These are phyloP conservation scores for Phytophthora multivora DNA, from an alignment of 352 stramenopile species.

Conservation along the genomic window DNA sequence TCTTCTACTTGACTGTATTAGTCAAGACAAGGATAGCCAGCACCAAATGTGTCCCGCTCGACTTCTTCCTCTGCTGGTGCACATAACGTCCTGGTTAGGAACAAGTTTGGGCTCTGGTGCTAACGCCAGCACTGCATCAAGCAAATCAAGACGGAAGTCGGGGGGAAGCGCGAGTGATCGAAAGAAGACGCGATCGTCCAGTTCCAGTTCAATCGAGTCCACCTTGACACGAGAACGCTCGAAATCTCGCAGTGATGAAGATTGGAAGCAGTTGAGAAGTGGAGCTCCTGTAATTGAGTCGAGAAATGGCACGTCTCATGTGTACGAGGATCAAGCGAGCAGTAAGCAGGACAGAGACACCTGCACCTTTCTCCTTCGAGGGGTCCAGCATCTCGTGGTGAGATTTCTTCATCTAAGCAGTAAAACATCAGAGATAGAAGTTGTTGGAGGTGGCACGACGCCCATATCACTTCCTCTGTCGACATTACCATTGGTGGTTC, in stretches of 20 bases:
- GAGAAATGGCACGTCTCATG: not conserved
- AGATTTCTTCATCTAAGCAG: conserved; percentile 29
- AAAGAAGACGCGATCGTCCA: conserved; percentile 22
- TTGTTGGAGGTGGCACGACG: conserved; percentile 12
- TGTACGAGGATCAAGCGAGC: conserved; percentile 1
- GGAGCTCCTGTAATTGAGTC: conserved; percentile 1
- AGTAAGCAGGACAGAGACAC: conserved; percentile 17
- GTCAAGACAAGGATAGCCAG: conserved; percentile 26
- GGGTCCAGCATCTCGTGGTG: conserved; percentile 28
- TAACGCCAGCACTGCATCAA: conserved; percentile 4
- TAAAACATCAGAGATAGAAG: conserved; percentile 15
- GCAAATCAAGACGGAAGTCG: conserved; percentile 14
- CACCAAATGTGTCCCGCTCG: conserved; percentile 33
- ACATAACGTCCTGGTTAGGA: conserved; percentile 49
- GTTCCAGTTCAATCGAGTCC: conserved; percentile 15
- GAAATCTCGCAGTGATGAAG: conserved; percentile 58
- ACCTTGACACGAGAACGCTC: conserved; percentile 34
- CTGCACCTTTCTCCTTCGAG: conserved; percentile 25
- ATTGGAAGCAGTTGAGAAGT: conserved; percentile 37
- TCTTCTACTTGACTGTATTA: conserved; percentile 52
- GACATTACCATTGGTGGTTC: conserved; percentile 33
- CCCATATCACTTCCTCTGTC: conserved; percentile 19
- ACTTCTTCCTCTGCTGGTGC: conserved; percentile 53
- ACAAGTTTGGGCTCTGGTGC: conserved; percentile 9
- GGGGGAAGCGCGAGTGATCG: not conserved